Conservation (phyloP, 164 flowering plant species). For the Brasenia schreberi region DNA sequence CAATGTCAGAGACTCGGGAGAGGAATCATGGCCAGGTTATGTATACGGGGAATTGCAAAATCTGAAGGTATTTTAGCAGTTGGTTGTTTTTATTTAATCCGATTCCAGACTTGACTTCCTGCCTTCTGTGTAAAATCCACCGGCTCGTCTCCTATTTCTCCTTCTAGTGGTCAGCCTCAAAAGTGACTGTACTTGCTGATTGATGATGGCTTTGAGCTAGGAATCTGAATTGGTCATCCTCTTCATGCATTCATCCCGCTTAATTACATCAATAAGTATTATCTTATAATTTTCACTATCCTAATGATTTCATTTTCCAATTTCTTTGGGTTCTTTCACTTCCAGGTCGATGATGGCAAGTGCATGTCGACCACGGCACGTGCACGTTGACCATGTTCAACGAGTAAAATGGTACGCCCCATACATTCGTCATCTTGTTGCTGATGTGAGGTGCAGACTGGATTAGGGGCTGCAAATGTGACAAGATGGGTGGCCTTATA, state of each 20-base stretch:
- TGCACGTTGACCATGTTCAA: conserved; percentile 55
- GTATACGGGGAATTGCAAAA: conserved; percentile 48
- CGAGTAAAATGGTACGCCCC: conserved; percentile 98
- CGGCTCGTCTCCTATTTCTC: not conserved
- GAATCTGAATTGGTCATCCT: too few relatives aligned
- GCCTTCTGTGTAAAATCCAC: too few relatives aligned
- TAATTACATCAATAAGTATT: too few relatives aligned
- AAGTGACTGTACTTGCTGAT: too few relatives aligned
- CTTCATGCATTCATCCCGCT: too few relatives aligned
- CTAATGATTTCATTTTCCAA: too few relatives aligned
- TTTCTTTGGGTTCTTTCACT: not conserved
- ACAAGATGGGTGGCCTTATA: not conserved
- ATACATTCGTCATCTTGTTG: conserved; percentile 87
- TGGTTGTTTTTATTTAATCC: not conserved
- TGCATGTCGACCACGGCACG: conserved; percentile 34
- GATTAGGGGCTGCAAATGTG: conserved; percentile 9
- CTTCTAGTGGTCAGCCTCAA: not conserved
- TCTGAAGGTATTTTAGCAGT: conserved; percentile 49
- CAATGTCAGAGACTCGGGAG: conserved; percentile 81
- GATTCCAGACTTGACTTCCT: too few relatives aligned
- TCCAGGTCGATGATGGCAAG: not conserved
- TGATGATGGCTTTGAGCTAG: too few relatives aligned
- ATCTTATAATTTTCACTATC: too few relatives aligned
- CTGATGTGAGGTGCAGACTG: conserved; percentile 52
- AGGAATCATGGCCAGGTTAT: conserved; percentile 48